A percentile compares a stretch with the other conserved stretches of the same genome.
These are phyloP conservation scores for Dactylonectria macrodidyma DNA, from an alignment of 2,329 filamentous ascomycete species.

Conservation along the genomic window DNA sequence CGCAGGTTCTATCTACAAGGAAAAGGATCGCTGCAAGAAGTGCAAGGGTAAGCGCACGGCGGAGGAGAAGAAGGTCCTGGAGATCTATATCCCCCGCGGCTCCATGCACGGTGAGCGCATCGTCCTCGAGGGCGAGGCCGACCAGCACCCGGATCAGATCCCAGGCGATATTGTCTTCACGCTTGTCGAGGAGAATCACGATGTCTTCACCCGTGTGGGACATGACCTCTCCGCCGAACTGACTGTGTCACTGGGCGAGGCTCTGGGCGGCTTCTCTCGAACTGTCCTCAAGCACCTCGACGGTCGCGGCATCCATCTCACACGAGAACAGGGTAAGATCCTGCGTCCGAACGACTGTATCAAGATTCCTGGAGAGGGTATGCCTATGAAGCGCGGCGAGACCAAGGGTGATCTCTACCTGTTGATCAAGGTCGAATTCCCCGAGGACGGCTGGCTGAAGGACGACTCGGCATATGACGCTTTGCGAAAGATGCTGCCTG, in stretches of 20 bases:
- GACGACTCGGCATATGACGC: slow-evolving; percentile 79
- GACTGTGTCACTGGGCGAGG: slow-evolving; percentile 85
- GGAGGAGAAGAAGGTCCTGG: slow-evolving; percentile 92
- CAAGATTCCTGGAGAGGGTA: slow-evolving; percentile 90
- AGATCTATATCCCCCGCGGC: slow-evolving; percentile 95
- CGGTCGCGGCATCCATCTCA: slow-evolving; percentile 88
- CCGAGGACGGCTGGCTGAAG: slow-evolving; percentile 86
- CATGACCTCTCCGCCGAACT: slow-evolving; percentile 88
- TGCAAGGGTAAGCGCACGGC: slow-evolving; percentile 94
- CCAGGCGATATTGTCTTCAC: slow-evolving; percentile 96
- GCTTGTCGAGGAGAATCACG: slow-evolving; percentile 85
- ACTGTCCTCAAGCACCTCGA: slow-evolving; percentile 94
- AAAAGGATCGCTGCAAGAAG: slow-evolving; percentile 99
- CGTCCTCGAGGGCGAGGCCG: slow-evolving; percentile 91
- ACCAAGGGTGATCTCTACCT: slow-evolving; percentile 89
- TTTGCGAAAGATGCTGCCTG: slow-evolving; percentile 83
- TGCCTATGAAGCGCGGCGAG: slow-evolving; percentile 92
- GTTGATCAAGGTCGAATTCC: slow-evolving; percentile 88
- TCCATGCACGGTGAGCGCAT: slow-evolving; percentile 91
- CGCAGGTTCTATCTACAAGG: slow-evolving; percentile 88
- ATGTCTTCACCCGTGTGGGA: slow-evolving; percentile 85
- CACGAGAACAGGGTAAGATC: slow-evolving; percentile 85
- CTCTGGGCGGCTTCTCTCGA: slow-evolving; percentile 89
- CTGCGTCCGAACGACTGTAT: slow-evolving; percentile 87
- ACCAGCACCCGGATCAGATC: slow-evolving; percentile 89